Base-by-base conservation (phyloP, 257 asterid species). In the Misopates orontium region DNA sequence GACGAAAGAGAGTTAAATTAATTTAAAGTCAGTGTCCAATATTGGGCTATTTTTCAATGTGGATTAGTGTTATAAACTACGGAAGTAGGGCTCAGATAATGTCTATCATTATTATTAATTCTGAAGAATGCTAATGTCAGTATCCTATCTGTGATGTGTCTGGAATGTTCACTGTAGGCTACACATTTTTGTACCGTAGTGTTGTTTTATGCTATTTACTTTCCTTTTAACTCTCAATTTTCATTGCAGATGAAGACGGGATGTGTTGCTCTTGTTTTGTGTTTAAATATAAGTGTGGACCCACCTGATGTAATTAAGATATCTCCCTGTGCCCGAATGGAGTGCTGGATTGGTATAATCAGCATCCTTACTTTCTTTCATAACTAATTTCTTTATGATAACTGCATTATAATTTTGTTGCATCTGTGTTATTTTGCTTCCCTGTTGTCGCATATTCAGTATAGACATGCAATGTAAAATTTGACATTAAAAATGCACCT, bases 301-400 rank as follows among this genome's bases (percentile, higher is more conserved):
- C 99, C 99, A 24, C 99, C 99, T 70, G 97, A 94, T 83, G 97
- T 94, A 20, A 90, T 94, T 77, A 94, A 94, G 95, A 94, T 94
- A 75, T 86, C 99, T 68, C 98, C 99, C 73, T 90, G 99, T 86
- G 98, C 99, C 48, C 88, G 99, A 60, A 85, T 94, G 96, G 99
- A 94, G 76, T 94, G 98, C 83, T 94, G 98, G 99, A 89, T 90
- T 53, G 99, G 99, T 94, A 90, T 70, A 62, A 55, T 71, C 71
- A 41, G 50, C 74, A 24, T 55, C 67, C 71, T 50, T 63, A 70
- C 36, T 72, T 36, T 56, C 4, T 14, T 21, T 47, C 44, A 67
- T 31, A 59, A 40, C 32, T 45, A 5, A 44, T 56, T 56, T 52
- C 56, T 66, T 4, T 63, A 47, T 32, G 53, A 20, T 56, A 25